Conservation (phyloP, 2,329 filamentous ascomycete genomes). For the Fusarium sp. region DNA sequence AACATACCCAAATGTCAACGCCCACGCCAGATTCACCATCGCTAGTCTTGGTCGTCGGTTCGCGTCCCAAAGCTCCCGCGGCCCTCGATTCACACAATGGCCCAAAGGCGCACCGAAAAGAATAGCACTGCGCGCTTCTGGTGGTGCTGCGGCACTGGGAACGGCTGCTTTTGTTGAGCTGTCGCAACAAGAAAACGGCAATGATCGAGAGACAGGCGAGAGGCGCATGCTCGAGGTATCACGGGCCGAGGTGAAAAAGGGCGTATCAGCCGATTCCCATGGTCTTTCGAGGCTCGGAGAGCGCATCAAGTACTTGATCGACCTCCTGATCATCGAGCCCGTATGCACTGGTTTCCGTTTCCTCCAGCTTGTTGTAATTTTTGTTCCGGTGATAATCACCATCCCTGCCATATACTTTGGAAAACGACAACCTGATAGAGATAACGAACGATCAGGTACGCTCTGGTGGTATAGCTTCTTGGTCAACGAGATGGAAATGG, state of each 20-base stretch:
- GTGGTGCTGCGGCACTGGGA: slow-evolving; percentile 58
- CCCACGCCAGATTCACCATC: slow-evolving; percentile 9
- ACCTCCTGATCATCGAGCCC: slow-evolving; percentile 83
- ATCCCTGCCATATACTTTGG: slow-evolving; percentile 88
- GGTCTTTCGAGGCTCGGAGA: slow-evolving; percentile 69
- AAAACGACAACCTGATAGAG: slow-evolving; percentile 66
- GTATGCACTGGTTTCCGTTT: slow-evolving; percentile 89
- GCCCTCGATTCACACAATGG: slow-evolving; percentile 44
- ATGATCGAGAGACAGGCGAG: slow-evolving; percentile 74
- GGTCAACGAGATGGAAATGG: slow-evolving; percentile 88
- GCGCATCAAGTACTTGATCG: slow-evolving; percentile 72
- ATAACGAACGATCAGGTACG: slow-evolving; percentile 82
- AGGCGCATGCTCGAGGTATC: slow-evolving; percentile 88
- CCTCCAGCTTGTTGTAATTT: slow-evolving; percentile 85
- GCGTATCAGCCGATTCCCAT: slow-evolving; percentile 69
- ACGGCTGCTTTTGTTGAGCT: slow-evolving; percentile 68
- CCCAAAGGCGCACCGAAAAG: slow-evolving; percentile 27
- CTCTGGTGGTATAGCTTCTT: slow-evolving; percentile 96
- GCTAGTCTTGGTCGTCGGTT: slow-evolving; percentile 35
- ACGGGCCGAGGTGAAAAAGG: slow-evolving; percentile 78
- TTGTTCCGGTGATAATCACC: slow-evolving; percentile 86
- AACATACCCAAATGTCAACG: slow-evolving; percentile 36
- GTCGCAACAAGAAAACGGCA: slow-evolving; percentile 64
- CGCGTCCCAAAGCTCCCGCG: slow-evolving; percentile 40
- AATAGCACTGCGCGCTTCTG: slow-evolving; percentile 53